phyloP scores from a whole-genome alignment of 495 filamentous ascomycete genomes.

The Daldinia caldariorum region DNA sequence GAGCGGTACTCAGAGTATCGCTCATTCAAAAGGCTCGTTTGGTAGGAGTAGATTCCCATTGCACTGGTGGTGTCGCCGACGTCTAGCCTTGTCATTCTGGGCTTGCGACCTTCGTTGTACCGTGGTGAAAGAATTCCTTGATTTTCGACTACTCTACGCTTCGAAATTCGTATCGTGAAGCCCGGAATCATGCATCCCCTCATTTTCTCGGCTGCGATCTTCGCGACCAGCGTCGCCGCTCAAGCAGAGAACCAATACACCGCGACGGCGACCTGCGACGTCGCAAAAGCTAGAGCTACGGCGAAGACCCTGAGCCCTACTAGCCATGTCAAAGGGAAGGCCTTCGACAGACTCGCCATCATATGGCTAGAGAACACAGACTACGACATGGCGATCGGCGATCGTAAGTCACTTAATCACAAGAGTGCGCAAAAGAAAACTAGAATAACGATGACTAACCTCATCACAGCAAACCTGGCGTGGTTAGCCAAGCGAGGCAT shows the following conservation, averaged over 20 bases:
- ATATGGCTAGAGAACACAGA: slow-evolving; percentile 83
- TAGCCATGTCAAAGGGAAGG: slow-evolving; percentile 68
- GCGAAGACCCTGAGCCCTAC: slow-evolving; percentile 60
- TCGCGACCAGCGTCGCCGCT: slow-evolving; percentile 35
- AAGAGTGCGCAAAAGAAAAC: not conserved
- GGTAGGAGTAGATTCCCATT: not conserved
- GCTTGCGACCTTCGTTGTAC: not conserved
- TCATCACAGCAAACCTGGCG: slow-evolving; percentile 43
- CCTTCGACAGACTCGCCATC: slow-evolving; percentile 71
- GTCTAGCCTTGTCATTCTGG: not conserved
- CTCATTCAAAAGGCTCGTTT: not conserved
- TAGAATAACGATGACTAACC: slow-evolving; percentile 9
- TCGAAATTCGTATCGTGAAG: not conserved
- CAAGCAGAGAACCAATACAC: slow-evolving; percentile 45
- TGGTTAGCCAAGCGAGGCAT: slow-evolving; percentile 72
- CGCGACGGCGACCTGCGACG: slow-evolving; percentile 44
- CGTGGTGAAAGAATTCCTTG: not conserved
- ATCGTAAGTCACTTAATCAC: slow-evolving; percentile 39
- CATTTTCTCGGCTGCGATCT: slow-evolving; percentile 26
- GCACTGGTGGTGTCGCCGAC: not conserved
- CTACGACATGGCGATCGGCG: slow-evolving; percentile 53
- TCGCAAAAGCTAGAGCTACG: slow-evolving; percentile 50
- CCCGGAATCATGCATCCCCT: slow-evolving; percentile 34
- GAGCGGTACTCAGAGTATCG: not conserved
- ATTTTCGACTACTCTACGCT: not conserved